Conservation (phyloP, 1,139 yeast species). For the Diutina mesorugosa region DNA sequence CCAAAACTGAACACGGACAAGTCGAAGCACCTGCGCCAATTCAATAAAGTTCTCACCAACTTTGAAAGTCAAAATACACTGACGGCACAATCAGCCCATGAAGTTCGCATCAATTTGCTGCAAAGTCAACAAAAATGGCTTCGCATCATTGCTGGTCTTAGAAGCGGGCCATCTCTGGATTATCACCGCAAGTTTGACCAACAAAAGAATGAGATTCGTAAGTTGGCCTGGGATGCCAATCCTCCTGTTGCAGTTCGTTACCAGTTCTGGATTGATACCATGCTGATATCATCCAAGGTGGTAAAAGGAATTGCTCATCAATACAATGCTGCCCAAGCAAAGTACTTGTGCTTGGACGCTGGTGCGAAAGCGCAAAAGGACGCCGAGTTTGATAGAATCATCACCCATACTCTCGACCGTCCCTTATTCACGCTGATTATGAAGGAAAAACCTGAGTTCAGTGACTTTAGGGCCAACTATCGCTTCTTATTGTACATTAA, state of each 20-base stretch:
- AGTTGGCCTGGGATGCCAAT: slow-evolving; percentile 23
- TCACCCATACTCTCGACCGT: slow-evolving; percentile 13
- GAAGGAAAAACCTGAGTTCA: slow-evolving; percentile 7
- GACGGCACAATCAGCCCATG: slow-evolving; percentile 6
- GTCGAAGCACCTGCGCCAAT: slow-evolving; percentile 25
- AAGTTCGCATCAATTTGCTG: slow-evolving; percentile 11
- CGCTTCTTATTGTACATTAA: slow-evolving; percentile 22
- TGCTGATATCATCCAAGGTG: neutral
- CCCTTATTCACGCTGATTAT: slow-evolving; percentile 21
- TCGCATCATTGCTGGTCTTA: slow-evolving; percentile 10
- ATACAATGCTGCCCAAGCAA: neutral
- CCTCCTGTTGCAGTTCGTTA: neutral
- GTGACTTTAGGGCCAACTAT: slow-evolving; percentile 14
- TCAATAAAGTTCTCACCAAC: slow-evolving; percentile 20
- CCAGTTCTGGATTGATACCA: neutral
- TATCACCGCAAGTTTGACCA: slow-evolving; percentile 15
- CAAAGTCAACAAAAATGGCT: slow-evolving; percentile 18
- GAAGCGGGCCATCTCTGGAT: slow-evolving; percentile 8
- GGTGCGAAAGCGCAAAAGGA: slow-evolving; percentile 13
- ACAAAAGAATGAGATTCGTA: slow-evolving; percentile 21
- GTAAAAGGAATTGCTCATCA: neutral
- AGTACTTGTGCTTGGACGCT: neutral
- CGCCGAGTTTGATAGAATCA: slow-evolving; percentile 19
- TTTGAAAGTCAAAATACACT: slow-evolving; percentile 16
- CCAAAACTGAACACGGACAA: slow-evolving; percentile 26